Conservation (phyloP, 2,329 filamentous ascomycete species). For the Colletotrichum tofieldiae region DNA sequence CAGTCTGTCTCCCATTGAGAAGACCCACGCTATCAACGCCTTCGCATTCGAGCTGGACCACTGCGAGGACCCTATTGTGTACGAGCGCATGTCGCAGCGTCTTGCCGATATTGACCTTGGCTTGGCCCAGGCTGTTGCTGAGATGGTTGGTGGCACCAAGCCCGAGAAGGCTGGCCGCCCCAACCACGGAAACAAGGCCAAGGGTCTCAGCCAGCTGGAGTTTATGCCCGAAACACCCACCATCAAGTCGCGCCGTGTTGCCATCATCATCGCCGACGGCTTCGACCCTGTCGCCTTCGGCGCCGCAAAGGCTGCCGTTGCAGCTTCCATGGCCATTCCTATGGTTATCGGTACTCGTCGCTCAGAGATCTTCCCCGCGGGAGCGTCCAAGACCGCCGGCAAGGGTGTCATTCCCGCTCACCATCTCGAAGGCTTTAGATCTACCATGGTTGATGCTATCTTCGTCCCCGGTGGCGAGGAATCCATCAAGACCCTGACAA, state of each 20-base stretch:
- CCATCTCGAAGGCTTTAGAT: slow-evolving; percentile 84
- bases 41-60: slow-evolving; percentile 84
- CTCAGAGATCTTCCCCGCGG: slow-evolving; percentile 75
- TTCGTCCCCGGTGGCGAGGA: slow-evolving; percentile 82
- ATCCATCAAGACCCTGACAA: slow-evolving; percentile 73
- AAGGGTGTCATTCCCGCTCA: slow-evolving; percentile 79
- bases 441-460: slow-evolving; percentile 85
- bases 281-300: slow-evolving; percentile 79
- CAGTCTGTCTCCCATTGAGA: slow-evolving; percentile 78
- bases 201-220: slow-evolving; percentile 78
- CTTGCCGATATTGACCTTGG: slow-evolving; percentile 80
- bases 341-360: slow-evolving; percentile 82
- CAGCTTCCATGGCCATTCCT: slow-evolving; percentile 75
- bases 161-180: slow-evolving; percentile 66
- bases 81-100: slow-evolving; percentile 77
- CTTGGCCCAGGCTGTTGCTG: slow-evolving; percentile 78
- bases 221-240: slow-evolving; percentile 75
- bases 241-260: slow-evolving; percentile 80
- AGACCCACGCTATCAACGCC: slow-evolving; percentile 72
- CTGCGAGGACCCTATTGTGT: slow-evolving; percentile 85
- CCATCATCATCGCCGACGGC: slow-evolving; percentile 84
- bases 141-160: slow-evolving; percentile 76
- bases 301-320: slow-evolving; percentile 75
- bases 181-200: slow-evolving; percentile 80
- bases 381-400: slow-evolving; percentile 66